Conservation (phyloP, 371 early-diverging fungal species). For the Mortierella sp. region DNA sequence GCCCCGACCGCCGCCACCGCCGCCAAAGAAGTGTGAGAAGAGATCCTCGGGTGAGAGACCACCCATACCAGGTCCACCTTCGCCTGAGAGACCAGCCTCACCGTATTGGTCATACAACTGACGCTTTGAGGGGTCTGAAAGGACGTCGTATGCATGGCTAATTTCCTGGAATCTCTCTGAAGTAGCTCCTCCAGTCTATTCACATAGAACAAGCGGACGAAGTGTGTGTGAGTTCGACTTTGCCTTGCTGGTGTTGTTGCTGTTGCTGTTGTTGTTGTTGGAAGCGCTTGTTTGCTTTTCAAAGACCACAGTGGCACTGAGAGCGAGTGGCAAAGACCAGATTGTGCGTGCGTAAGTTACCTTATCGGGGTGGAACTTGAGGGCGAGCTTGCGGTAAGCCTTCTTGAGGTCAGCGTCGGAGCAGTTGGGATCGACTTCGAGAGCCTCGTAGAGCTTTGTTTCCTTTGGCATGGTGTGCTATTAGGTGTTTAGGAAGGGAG, state of each 20-base stretch:
- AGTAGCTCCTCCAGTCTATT: constrained; percentile 69
- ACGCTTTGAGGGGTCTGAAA: constrained; percentile 89
- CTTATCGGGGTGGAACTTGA: constrained; percentile 98
- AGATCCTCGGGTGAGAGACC: constrained; percentile 79
- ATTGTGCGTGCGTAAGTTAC: constrained; percentile 11
- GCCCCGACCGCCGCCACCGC: constrained; percentile 75
- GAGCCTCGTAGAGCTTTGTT: constrained; percentile 91
- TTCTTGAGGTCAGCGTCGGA: constrained; percentile 90
- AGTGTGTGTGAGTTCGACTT: not conserved
- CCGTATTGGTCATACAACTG: constrained; percentile 85
- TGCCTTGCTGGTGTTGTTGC: no score
- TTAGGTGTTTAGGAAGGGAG: not conserved
- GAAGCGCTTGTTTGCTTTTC: not conserved
- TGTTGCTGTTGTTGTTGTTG: no score
- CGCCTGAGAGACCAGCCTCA: constrained; percentile 86
- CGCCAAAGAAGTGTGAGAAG: constrained; percentile 87
- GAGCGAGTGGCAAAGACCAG: constrained; percentile 30
- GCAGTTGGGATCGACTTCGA: constrained; percentile 87
- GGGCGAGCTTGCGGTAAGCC: constrained; percentile 95
- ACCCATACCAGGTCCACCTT: constrained; percentile 63
- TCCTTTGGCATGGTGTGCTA: constrained; percentile 76
- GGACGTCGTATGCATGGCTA: constrained; percentile 94
- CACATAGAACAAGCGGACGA: not conserved
- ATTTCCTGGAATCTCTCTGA: constrained; percentile 94
- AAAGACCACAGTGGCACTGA: constrained; percentile 10